These are phyloP conservation scores for Pythium scleroteichum DNA, from an alignment of 352 stramenopile species.

Conservation along the genomic window DNA sequence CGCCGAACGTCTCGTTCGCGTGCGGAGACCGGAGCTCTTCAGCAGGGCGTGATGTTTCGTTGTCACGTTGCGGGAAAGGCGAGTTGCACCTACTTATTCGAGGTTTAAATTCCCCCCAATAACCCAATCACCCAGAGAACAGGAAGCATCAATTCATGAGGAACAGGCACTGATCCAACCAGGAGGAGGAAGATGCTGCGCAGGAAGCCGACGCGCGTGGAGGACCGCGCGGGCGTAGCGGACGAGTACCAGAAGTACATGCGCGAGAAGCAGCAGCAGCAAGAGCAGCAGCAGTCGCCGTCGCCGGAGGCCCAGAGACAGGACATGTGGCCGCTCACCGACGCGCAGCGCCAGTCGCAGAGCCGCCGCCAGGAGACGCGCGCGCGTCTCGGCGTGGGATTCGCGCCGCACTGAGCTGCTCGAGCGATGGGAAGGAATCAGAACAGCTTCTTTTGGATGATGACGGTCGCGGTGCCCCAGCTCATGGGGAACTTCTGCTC, in stretches of 20 bases:
- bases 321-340: too few relatives aligned
- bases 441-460: constrained; percentile 64
- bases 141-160: background rate
- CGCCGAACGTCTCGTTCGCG: background rate
- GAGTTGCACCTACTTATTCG: background rate
- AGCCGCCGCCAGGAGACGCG: constrained; percentile 23
- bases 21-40: constrained; percentile 1
- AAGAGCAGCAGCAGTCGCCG: constrained; percentile 3
- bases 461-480: constrained; percentile 60
- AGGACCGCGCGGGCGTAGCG: constrained; percentile 65
- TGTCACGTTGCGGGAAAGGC: constrained; percentile 7
- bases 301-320: constrained; percentile 1
- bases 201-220: constrained; percentile 60
- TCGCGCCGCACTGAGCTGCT: constrained; percentile 12
- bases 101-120: constrained; percentile 7
- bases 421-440: constrained; percentile 16
- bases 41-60: background rate
- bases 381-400: constrained; percentile 22
- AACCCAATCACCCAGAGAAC: background rate
- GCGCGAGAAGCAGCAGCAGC: constrained; percentile 44
- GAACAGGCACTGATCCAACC: too few relatives aligned
- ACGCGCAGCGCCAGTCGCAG: constrained; percentile 13
- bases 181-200: constrained; percentile 62
- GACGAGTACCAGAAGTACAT: constrained; percentile 75
- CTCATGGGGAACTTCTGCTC: constrained; percentile 72